Base-by-base conservation (phyloP, 1,284 basidiomycete species). In the Pascua guehoae region DNA sequence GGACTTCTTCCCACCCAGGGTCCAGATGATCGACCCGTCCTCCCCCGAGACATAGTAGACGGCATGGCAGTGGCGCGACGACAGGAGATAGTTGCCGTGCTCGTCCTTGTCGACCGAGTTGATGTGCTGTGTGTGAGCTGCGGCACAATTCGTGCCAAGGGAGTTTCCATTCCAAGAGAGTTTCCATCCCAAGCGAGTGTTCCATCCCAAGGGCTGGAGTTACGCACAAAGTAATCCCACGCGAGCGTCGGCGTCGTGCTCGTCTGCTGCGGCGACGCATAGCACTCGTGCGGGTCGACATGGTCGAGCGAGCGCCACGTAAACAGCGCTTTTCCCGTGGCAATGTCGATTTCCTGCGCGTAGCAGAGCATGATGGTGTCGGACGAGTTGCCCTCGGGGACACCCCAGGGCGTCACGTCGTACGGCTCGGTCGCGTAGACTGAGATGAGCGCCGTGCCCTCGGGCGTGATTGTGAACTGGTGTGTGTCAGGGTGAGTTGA, bases 321-420 rank as follows among this genome's bases (percentile, higher is more conserved):
- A 51, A 67, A 72, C 18, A 72, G 17, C 8, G 63, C 58, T 40
- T 63, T n/a, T 51, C 63, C 68, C 4, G 67, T 68, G 5, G 54
- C 60, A 45, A 75, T 62, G 52, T 75, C 65, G 18, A 76, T 61
- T 57, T 75, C 73, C 54, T 76, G 70, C 12, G 67, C 57, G 15
- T 63, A 44, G 36, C 68, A 62, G 36, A 58, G 60, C 18, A 68
- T 51, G 41, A 73, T 69, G 5, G 72, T 70, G 48, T 41, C 48
- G 39, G 48, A 49, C n/a, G n/a, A 63, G 53, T 61, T 69, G 4
- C 70, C 58, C 12, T 37, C 44, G 15, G 55, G 47, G 11, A 49
- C 49, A 2, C 60, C 61, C 49, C 60, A 68, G 0, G 54, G 32
- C 10, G 61, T 51, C 8, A 74, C 48, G 47, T 74, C 64, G 48